Base-by-base conservation (phyloP, 768 basidiomycete genomes). In the Pleurotus ostreatus region DNA sequence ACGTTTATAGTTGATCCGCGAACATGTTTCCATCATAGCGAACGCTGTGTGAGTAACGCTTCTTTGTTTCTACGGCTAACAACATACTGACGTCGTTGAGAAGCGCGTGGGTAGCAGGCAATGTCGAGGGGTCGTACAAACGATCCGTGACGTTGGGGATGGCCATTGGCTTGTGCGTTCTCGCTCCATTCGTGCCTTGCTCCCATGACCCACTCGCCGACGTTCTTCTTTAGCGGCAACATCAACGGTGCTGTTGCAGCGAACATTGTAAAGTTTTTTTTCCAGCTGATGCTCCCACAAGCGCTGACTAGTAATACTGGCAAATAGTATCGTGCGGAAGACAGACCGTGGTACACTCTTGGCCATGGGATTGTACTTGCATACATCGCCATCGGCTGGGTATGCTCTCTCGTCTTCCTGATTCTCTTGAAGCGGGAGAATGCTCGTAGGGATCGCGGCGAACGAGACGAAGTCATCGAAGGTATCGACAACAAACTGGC, bases 81-180 rank as follows among this genome's bases (percentile, higher is more conserved):
- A 34, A 9, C 30, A 34, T 34, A 11, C 30, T 34, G 30, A 34
- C 49, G 58, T 62, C 52, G 40, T 16, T 66, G 60, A 55, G 60
- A 66, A 82, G 85, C 4, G 84, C 87, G 26, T 91, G 87, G 87
- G 79, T 87, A 15, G 83, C 84, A 15, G 78, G 84, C 53, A 89
- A 88, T 57, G 76, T 84, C 40, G 89, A 90, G 64, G 87, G 89
- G 0, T 76, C 84, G 2, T 89, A 88, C 65, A 89, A 89, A 67
- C 82, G 88, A 7, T 81, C 82, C 48, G 82, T 85, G 9, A 83
- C 83, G 2, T 74, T 90, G 3, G 87, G 80, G 1, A 82, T 88
- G 78, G 83, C 84, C 2, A 86, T 88, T 58, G 85, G 86, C 44
- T 73, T 73, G 43, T 54, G 8, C 37, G 57, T 44, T 44, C 41